Evolutionary conservation across 352 stramenopile genomes (phyloP).

Genomic region (Phytophthora sp.): DNA sequence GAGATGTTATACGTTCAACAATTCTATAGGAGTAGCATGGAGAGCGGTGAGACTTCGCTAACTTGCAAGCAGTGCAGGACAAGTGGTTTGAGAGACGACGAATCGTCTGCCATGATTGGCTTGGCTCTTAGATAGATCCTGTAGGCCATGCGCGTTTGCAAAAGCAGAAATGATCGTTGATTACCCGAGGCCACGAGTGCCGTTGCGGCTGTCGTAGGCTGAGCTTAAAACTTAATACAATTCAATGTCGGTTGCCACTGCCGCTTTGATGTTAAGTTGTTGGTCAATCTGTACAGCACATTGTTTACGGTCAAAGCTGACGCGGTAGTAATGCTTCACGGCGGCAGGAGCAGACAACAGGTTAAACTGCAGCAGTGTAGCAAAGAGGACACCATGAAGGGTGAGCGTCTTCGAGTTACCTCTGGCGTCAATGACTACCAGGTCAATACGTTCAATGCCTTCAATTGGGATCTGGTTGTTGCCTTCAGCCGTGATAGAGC

Average conservation of each 20-base stretch:
- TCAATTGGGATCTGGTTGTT: too few relatives aligned
- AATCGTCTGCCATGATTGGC: not conserved
- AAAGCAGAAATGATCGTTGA: slow-evolving; percentile 7
- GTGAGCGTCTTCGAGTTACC: slow-evolving; percentile 5
- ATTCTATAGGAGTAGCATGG: slow-evolving; percentile 25
- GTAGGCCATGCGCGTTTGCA: slow-evolving; percentile 9
- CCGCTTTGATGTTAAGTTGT: slow-evolving; percentile 8
- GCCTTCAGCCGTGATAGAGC: slow-evolving; percentile 19
- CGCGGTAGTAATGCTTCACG: slow-evolving; percentile 8
- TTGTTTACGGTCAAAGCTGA: slow-evolving; percentile 3
- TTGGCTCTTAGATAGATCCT: slow-evolving; percentile 11
- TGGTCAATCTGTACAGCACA: slow-evolving; percentile 15
- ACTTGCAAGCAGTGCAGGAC: slow-evolving; percentile 16
- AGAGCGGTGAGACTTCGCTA: slow-evolving; percentile 29
- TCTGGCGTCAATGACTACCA: slow-evolving; percentile 21
- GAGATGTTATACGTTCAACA: slow-evolving; percentile 22
- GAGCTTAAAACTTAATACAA: slow-evolving; percentile 10
- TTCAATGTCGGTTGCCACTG: not conserved
- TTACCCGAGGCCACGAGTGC: not conserved
- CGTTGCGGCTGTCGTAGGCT: not conserved
- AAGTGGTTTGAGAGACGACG: not conserved
- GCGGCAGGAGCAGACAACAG: slow-evolving; percentile 1
- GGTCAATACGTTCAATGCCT: slow-evolving; percentile 14
- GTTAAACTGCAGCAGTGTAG: slow-evolving; percentile 1
- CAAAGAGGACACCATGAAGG: slow-evolving; percentile 6